These are phyloP conservation scores for Trichoderma polysporum DNA, from an alignment of 2,329 filamentous ascomycete species.

Conservation along the genomic window DNA sequence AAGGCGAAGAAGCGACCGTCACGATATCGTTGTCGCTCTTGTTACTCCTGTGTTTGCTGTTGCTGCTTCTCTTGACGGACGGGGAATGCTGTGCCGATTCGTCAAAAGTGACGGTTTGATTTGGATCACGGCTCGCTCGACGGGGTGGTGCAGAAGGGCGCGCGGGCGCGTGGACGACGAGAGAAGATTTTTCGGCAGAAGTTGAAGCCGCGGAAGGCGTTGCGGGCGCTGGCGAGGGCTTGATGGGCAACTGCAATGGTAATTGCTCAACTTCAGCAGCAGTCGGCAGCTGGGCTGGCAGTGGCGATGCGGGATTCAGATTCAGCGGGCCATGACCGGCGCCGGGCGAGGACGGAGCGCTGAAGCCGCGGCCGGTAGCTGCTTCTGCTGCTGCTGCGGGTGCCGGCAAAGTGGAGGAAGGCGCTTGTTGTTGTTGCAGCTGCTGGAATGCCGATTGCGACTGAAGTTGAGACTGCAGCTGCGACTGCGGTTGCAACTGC, in stretches of 20 bases:
- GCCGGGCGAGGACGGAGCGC: conserved; percentile 9
- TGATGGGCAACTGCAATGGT: not conserved
- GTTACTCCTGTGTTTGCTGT: not conserved
- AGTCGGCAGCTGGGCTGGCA: not conserved
- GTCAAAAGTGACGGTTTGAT: conserved; percentile 6
- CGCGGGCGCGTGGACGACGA: not conserved
- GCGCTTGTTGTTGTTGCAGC: not conserved
- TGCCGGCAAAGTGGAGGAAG: not conserved
- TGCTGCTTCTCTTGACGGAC: not conserved
- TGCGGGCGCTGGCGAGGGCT: not conserved
- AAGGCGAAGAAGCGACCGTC: not conserved
- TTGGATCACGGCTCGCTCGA: conserved; percentile 23
- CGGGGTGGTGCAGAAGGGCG: conserved; percentile 26
- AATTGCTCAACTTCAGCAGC: not conserved
- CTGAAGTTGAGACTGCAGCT: not conserved
- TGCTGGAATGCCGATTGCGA: not conserved
- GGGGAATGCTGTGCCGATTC: not conserved
- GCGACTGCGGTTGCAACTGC: not conserved
- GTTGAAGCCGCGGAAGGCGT: conserved; percentile 27
- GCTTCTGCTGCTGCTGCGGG: not conserved
- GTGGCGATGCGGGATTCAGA: conserved; percentile 1
- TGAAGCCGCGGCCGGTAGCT: conserved; percentile 1
- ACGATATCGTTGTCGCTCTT: not conserved
- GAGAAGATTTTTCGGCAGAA: not conserved
- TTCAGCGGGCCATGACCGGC: conserved; percentile 13